Evolutionary conservation across 192 early-diverging fungal genomes (phyloP), one percentile per base, ranked within the genome.

Genomic region (Lobosporangium transversale): DNA sequence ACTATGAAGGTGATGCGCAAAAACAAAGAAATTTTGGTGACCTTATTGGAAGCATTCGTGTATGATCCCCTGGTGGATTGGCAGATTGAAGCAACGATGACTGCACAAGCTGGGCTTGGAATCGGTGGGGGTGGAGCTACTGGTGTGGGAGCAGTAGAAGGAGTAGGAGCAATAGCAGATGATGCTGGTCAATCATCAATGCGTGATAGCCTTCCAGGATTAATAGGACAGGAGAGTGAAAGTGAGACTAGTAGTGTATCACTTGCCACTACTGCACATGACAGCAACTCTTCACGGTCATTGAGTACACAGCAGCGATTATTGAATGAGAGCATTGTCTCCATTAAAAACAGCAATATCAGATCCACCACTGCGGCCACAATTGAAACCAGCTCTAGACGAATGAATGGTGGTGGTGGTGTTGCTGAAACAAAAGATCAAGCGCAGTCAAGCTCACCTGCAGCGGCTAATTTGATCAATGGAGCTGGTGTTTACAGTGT

Each of bases 21-120:
- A 50, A 91, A 96, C 55, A 86, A 94, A 47, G 87, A 93, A 51
- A 87, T 96, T 0, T 65, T 97, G 33, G 83, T 92, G 20, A 94
- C 93, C 1, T 85, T 98, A n/a, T 83, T 97, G 15, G 94, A 98
- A 71, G 95, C 97, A 7, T 94, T 97, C 68, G 90, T 95, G 21
- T 94, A 95, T 44, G 96, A 99, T 71, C 96, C 96, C 0, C 80
- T 98, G 43, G 74, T 86, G 27, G 84, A 83, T 45, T 85, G 83
- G 84, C 79, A 84, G 47, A 80, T 68, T 10, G 75, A 84, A 40
- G 66, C 71, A 7, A 58, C 53, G 48, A n/a, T n/a, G n/a, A 47
- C 66, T 31, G 31, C 54, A 47, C 62, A 68, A 68, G 54, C 63
- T 14, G 56, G 52, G 18, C 27, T 40, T 49, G 69, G 56, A 64